Evolutionary conservation across 345 rosid species (phyloP).

Genomic region (Limnanthes douglasii): DNA sequence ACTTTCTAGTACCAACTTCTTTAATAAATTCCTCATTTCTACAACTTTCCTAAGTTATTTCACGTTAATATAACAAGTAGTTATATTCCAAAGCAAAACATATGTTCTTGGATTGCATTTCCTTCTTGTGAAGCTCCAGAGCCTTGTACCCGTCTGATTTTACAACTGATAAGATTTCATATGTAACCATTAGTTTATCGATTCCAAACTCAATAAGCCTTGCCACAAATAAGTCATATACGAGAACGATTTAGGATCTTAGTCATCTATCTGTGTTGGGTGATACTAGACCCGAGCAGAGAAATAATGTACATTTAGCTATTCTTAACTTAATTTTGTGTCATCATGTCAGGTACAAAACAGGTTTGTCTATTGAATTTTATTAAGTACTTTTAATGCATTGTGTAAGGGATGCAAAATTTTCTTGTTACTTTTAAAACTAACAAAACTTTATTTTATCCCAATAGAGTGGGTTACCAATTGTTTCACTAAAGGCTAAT

Average conservation of each 20-base stretch:
- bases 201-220: constrained; percentile 88
- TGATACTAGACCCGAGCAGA: constrained; percentile 58
- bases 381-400: too few relatives aligned
- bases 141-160: constrained; percentile 88
- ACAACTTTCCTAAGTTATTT: constrained; percentile 72
- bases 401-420: too few relatives aligned
- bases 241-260: constrained; percentile 81
- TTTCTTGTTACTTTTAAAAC: too few relatives aligned
- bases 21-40: constrained; percentile 40
- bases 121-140: constrained; percentile 91
- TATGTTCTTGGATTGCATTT: constrained; percentile 87
- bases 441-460: too few relatives aligned
- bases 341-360: constrained; percentile 80
- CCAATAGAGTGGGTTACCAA: too few relatives aligned
- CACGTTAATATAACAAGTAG: constrained; percentile 81
- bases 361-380: constrained; percentile 56
- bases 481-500: too few relatives aligned
- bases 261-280: constrained; percentile 82
- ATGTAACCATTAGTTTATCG: constrained; percentile 80
- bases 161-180: constrained; percentile 78
- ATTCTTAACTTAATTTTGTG: constrained; percentile 86
- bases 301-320: constrained; percentile 79
- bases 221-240: constrained; percentile 74
- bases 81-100: constrained; percentile 79
- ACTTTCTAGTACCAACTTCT: too few relatives aligned